A percentile compares a stretch with the other conserved stretches of the same genome.
Conservation (phyloP, 192 early-diverging fungal species). For the Coemansia sp. region DNA sequence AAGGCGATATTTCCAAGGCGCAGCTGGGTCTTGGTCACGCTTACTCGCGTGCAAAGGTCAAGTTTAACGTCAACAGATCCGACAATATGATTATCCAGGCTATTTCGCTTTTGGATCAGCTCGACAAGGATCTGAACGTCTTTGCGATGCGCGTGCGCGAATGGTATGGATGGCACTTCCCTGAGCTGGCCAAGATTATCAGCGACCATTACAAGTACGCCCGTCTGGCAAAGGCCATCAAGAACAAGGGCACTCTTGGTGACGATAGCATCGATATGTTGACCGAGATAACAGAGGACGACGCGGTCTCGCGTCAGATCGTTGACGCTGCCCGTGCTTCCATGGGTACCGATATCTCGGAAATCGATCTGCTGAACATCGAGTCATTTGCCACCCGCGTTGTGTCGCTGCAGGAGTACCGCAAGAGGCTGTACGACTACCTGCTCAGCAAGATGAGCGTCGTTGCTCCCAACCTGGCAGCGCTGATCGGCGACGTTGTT, state of each 20-base stretch:
- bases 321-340: constrained; percentile 91
- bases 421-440: constrained; percentile 89
- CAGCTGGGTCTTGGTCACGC: constrained; percentile 98
- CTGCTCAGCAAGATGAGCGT: constrained; percentile 93
- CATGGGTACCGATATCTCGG: constrained; percentile 98
- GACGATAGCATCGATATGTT: constrained; percentile 75
- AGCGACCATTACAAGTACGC: constrained; percentile 92
- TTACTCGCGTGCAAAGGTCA: constrained; percentile 98
- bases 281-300: constrained; percentile 81
- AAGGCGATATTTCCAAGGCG: constrained; percentile 88
- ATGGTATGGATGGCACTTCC: constrained; percentile 99
- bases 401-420: constrained; percentile 89
- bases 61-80: constrained; percentile 98
- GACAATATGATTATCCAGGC: constrained; percentile 98
- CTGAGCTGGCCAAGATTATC: constrained; percentile 96
- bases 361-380: constrained; percentile 95
- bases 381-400: constrained; percentile 91
- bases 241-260: constrained; percentile 87
- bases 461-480: constrained; percentile 95
- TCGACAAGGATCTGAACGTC: constrained; percentile 99
- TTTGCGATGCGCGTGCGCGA: constrained; percentile 96
- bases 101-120: constrained; percentile 92
- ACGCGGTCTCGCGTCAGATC: constrained; percentile 82
- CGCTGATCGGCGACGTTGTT: constrained; percentile 93
- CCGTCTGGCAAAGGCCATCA: constrained; percentile 84